Evolutionary conservation across 1,139 yeast genomes (phyloP).

Genomic region (Zygosaccharomyces sapae): DNA sequence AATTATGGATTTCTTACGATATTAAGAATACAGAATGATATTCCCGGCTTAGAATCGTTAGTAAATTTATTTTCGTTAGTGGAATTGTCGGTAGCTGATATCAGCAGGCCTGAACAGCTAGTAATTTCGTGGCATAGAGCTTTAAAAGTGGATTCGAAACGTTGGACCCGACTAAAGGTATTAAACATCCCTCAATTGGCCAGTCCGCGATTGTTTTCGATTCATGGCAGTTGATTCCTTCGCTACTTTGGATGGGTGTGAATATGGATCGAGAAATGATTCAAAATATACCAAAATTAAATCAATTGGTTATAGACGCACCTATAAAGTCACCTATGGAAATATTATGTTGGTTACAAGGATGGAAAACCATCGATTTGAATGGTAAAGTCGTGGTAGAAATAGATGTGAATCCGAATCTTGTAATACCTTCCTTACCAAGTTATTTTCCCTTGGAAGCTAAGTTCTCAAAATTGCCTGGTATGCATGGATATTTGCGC

Average conservation of each 20-base stretch:
- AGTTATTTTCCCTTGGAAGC: conserved; percentile 1
- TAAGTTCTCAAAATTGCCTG: neutral
- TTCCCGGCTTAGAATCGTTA: conserved; percentile 7
- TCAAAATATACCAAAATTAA: conserved; percentile 9
- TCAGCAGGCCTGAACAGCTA: conserved; percentile 2
- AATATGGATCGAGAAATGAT: conserved; percentile 5
- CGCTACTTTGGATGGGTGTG: conserved; percentile 10
- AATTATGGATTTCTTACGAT: conserved; percentile 4
- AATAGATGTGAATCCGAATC: neutral
- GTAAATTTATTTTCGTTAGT: conserved; percentile 10
- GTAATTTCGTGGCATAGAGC: conserved; percentile 15
- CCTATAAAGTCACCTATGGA: conserved; percentile 2
- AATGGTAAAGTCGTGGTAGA: neutral
- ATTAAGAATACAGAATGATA: conserved; percentile 6
- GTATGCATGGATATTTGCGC: neutral
- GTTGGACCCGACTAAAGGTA: conserved; percentile 14
- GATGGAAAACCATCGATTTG: neutral
- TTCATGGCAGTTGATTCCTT: conserved; percentile 10
- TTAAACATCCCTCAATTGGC: conserved; percentile 13
- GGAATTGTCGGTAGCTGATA: conserved; percentile 6
- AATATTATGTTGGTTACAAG: conserved; percentile 1
- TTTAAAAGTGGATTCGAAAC: conserved; percentile 5
- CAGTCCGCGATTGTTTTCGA: conserved; percentile 16
- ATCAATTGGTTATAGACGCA: neutral
- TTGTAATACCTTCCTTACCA: conserved; percentile 1